Percentiles rank a stretch among this genome's conserved stretches.
phyloP scores from a whole-genome alignment of 345 rosid genomes.

The Theobroma cacao region DNA sequence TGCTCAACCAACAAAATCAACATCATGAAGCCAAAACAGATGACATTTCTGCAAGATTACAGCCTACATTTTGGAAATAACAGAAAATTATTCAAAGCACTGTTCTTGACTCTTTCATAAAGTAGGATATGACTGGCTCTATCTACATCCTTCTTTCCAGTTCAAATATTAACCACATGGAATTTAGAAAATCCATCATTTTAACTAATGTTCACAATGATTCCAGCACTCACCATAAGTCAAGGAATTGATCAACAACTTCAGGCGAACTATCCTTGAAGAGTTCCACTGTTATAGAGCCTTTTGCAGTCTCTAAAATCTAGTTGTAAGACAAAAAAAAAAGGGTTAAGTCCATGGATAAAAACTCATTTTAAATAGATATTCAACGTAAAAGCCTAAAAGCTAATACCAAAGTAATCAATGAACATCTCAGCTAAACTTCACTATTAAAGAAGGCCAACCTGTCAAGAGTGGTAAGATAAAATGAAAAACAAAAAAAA shows the following conservation, averaged over 20 bases:
- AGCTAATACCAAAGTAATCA: neutral
- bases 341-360: neutral
- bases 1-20: neutral
- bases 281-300: conserved; percentile 61
- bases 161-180: neutral
- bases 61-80: neutral
- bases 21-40: neutral
- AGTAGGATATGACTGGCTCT: neutral
- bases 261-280: conserved; percentile 61
- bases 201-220: neutral
- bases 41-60: neutral
- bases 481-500: too few relatives aligned
- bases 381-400: neutral
- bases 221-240: conserved; percentile 40
- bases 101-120: neutral
- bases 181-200: neutral
- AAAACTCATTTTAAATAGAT: neutral
- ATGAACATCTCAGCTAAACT: neutral
- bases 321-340: conserved; percentile 23
- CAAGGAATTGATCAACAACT: conserved; percentile 68
- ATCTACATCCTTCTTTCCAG: neutral
- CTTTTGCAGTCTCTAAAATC: conserved; percentile 67
- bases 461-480: neutral
- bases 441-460: neutral
- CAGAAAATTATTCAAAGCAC: neutral